Conservation (phyloP, 331 rosid genomes). For the Erythrophleum ivorense region DNA sequence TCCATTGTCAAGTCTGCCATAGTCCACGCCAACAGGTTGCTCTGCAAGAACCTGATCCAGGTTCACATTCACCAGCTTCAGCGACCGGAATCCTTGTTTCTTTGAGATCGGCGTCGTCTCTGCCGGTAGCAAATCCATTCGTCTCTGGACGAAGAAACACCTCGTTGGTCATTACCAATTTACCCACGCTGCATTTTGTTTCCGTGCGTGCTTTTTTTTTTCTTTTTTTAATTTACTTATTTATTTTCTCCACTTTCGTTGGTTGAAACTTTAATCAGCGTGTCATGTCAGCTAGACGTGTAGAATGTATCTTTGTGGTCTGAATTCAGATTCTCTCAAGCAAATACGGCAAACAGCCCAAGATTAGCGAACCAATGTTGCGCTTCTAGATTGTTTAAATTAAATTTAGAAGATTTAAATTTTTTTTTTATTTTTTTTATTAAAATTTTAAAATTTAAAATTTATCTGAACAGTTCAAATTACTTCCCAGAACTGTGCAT, state of each 20-base stretch:
- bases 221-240: too few species aligned
- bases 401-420: too few species aligned
- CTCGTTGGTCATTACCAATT: background rate
- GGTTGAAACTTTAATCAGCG: background rate
- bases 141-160: background rate
- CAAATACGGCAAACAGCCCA: background rate
- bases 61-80: constrained; percentile 72
- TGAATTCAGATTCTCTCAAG: constrained; percentile 4
- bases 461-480: too few species aligned
- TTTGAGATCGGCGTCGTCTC: constrained; percentile 60
- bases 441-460: too few species aligned
- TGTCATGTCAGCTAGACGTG: background rate
- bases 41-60: constrained; percentile 65
- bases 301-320: background rate
- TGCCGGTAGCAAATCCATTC: constrained; percentile 80
- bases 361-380: too few species aligned
- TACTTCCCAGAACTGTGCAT: too few species aligned
- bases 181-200: background rate
- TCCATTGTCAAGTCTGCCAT: constrained; percentile 86
- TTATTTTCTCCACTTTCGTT: background rate
- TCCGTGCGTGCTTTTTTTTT: background rate
- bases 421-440: too few species aligned
- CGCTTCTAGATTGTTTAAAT: too few species aligned
- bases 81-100: constrained; percentile 88
- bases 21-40: constrained; percentile 71